Base-by-base conservation (phyloP, 2,329 filamentous ascomycete species). In the Botryotinia calthae region DNA sequence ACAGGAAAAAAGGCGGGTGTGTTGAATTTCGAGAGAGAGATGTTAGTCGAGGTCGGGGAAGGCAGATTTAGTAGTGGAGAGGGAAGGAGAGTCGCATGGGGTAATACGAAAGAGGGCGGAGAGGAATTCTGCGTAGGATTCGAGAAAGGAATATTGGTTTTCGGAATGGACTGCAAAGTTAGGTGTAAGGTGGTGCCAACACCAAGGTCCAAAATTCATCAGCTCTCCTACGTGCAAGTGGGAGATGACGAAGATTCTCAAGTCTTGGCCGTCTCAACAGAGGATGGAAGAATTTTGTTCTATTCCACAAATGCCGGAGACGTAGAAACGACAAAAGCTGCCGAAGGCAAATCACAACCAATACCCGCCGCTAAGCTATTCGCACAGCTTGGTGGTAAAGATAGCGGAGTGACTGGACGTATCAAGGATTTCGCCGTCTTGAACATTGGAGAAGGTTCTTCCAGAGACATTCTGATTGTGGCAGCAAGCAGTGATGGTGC, bases 1-100 rank as follows among this genome's bases (percentile, higher is more conserved):
- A 98, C 95, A 4, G 96, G 95, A 25, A 97, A 95, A 84, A 98
- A 97, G 84, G 95, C 95, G 0, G 94, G 95, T 44, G 95, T 97
- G 70, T 84, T 99, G 77, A 96, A 93, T 81, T 98, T 98, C 81
- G 88, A 88, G 76, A 87, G 88, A 73, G 88, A 91, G 0, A 86
- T 96, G 78, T 85, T 98, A 70, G 85, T 88, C 62, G 89, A 92
- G 77, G 88, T 92, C 18, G 93, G 93, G 63, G 94, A 97, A 84
- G 88, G 90, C 61, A 90, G 89, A 81, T 90, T 91, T 81, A 89
- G 90, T 62, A 91, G 89, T 62, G 95, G 95, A 20, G 96, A 98
- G 81, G 95, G 94, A 6, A 86, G 93, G 71, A 89, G 87, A 77
- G 93, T 98, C 28, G 87, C 90, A 1, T 99, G 96, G 95, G 91